Evolutionary conservation across 768 basidiomycete genomes (phyloP), one percentile per base, ranked within the genome.

Genomic region (Leccinellum rugosiceps): DNA sequence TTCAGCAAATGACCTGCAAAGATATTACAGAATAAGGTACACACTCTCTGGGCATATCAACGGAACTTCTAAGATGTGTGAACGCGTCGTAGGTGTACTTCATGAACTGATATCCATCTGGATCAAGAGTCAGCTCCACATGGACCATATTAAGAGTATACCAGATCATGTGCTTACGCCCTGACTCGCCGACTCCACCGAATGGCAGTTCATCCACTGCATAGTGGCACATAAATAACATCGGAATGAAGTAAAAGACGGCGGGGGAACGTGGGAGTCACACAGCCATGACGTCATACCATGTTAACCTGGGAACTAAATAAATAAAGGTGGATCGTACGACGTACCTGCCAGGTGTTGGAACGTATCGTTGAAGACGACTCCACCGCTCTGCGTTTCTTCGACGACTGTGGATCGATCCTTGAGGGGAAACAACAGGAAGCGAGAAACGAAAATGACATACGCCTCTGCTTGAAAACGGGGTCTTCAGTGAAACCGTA

Each of bases 401-500:
- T 76, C 70, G 50, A 84, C 62, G 50, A 90, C 86, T 88, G 55
- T 23, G 15, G 0, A 28, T 32, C 6, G 9, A 31, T 4, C 17
- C 43, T 19, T 66, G 50, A 58, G 47, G 41, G 53, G 15, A 7
- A n/a, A 6, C 13, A 19, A n/a, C 13, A 21, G 17, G 15, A 17
- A 50, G 0, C 6, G 2, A 30, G 11, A 15, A 19, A 35, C 15
- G 7, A 35, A 34, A 23, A 3, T 21, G 11, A 67, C 76, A 32
- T 43, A 81, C 82, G 64, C 38, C 66, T 72, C 10, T 72, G 61
- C 56, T 81, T 82, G 0, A 68, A 59, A 6, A 68, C 66, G 0
- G 75, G 69, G 45, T 79, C 72, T 15, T 83, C 78, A 0, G 82
- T 84, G 68, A 90, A 92, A 1, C 75, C 76, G 60, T 90, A 90